Base-by-base conservation (phyloP, 768 basidiomycete genomes). In the Tricholoma sp. region DNA sequence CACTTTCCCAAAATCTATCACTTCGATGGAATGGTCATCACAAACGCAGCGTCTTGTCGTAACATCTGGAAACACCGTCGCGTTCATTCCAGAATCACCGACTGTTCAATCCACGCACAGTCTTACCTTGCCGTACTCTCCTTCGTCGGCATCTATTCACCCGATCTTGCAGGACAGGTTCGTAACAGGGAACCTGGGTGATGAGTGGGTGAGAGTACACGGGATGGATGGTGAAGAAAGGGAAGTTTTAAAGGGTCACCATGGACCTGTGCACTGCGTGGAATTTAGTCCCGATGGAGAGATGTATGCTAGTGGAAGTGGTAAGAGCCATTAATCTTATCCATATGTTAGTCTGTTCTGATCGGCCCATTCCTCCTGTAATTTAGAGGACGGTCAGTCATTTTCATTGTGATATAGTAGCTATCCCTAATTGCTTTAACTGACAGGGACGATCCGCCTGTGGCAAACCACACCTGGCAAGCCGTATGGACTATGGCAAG, bases 401-500 rank as follows among this genome's bases (percentile, higher is more conserved):
- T 33, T 15, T 57, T 20, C 11, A 12, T 11, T 53, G n/a, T 32
- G 32, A 12, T 28, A n/a, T 28, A 56, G 32, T 5, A 41, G 29
- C 53, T 53, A 24, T 56, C 55, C 51, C 31, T 13, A 53, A 29
- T 18, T 44, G 52, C 44, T 59, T 39, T 53, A n/a, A 32, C 29
- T 24, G 9, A 18, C 66, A 91, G 91, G 94, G 44, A 98, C 96
- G 4, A 96, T 98, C 65, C 86, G 96, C 45, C 75, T 98, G 54
- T 98, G 95, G 95, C 96, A 97, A 74, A 96, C 91, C n/a, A 92
- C 85, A 8, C 94, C 94, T 9, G 89, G 91, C 10, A 96, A 91
- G 71, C 80, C 83, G 7, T 98, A 98, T 65, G 96, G 96, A 48
- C 76, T 97, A 59, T 98, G 90, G 90, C 86, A 89, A 72, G 88